Base-by-base conservation (phyloP, 257 asterid genomes). In the Penstemon eatonii region DNA sequence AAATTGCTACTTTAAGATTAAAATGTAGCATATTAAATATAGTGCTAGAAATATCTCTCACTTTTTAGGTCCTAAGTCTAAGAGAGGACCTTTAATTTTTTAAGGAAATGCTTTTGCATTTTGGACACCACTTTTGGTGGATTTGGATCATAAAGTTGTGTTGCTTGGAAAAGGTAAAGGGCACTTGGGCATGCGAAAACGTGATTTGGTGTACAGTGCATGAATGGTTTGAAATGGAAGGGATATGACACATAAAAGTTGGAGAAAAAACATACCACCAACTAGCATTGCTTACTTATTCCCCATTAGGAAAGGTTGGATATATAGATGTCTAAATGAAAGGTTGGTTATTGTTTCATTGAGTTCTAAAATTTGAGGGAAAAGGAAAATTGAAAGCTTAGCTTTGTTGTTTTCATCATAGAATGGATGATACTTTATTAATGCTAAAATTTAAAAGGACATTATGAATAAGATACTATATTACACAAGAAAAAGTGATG, bases 161-260 rank as follows among this genome's bases (percentile, higher is more conserved):
- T 47, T 58, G 8, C 52, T n/a, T 60, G 74, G 65, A 46, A 68
- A 56, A 59, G 77, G 76, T 66, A 75, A 76, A 40, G 76, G 76
- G 73, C 25, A 73, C 47, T 60, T 51, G 69, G 70, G 73, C 79
- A 72, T 73, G 76, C 74, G 80, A 75, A 52, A 51, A 78, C 77
- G 64, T 79, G 77, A 72, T 49, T 63, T 72, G 57, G 71, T 65
- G 74, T 63, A 62, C 49, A 58, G 66, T 70, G 72, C 60, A 68
- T 64, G 65, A 62, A 69, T 41, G 58, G 36, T 12, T 13, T 25
- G 19, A 60, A 7, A n/a, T 60, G 78, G 68, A 67, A 79, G 76
- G 57, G 78, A 73, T 25, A 8, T 67, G 56, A 70, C 78, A 39
- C 67, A 6, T 19, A 19, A 62, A 66, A 51, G 10, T 47, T 18